These are phyloP conservation scores for Yamadazyma taylorii DNA, from an alignment of 1,139 yeast genomes.

Conservation along the genomic window DNA sequence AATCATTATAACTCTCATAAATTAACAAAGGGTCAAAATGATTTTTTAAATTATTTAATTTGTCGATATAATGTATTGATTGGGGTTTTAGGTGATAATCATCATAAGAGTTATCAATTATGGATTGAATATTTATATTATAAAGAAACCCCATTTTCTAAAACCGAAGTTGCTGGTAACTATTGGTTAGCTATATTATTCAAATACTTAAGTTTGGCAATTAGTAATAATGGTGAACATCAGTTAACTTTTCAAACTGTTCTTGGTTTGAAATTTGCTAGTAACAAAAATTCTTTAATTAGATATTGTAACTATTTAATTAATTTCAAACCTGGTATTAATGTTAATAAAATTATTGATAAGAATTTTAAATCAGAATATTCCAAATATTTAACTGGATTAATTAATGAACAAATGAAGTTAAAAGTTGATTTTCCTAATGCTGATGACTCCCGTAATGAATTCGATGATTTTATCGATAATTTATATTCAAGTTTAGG, in stretches of 20 bases:
- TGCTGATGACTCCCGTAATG: slow-evolving; percentile 25
- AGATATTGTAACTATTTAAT: slow-evolving; percentile 32
- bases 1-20: slow-evolving; percentile 14
- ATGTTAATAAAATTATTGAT: slow-evolving; percentile 18
- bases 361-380: slow-evolving; percentile 33
- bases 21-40: slow-evolving; percentile 18
- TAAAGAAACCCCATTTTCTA: slow-evolving; percentile 28
- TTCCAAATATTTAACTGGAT: slow-evolving; percentile 24
- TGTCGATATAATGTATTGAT: slow-evolving; percentile 37
- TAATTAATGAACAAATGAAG: slow-evolving; percentile 14
- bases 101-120: slow-evolving; percentile 19
- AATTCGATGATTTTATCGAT: slow-evolving; percentile 31
- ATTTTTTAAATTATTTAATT: slow-evolving; percentile 34
- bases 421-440: slow-evolving; percentile 29
- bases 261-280: slow-evolving; percentile 23
- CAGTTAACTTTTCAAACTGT: slow-evolving; percentile 25
- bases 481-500: slow-evolving; percentile 31
- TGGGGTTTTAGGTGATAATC: slow-evolving; percentile 25
- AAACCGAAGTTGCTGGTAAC: slow-evolving; percentile 38
- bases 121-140: slow-evolving; percentile 36
- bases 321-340: slow-evolving; percentile 19
- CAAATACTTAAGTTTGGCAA: slow-evolving; percentile 23
- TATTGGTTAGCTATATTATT: slow-evolving; percentile 40
- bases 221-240: slow-evolving; percentile 24
- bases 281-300: slow-evolving; percentile 28